These are phyloP conservation scores for Pinus albicaulis DNA, from an alignment of 75 land plant species.

Conservation along the genomic window DNA sequence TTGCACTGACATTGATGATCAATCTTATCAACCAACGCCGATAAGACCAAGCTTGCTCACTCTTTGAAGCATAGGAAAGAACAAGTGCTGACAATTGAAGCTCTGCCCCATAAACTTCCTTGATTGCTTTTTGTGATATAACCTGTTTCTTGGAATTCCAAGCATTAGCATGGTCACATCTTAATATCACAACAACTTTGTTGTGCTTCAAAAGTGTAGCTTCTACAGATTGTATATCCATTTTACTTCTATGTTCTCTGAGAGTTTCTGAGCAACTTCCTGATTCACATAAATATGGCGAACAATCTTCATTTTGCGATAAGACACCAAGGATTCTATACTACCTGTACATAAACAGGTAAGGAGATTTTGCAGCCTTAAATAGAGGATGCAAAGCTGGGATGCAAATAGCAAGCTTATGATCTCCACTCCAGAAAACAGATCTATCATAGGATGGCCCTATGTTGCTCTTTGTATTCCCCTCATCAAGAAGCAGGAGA, in stretches of 20 bases:
- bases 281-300: not conserved
- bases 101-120: constrained; percentile 32
- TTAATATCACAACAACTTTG: constrained; percentile 38
- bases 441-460: constrained; percentile 18
- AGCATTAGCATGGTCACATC: constrained; percentile 38
- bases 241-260: not conserved
- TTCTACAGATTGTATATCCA: constrained; percentile 12
- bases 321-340: constrained; percentile 13
- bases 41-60: constrained; percentile 84
- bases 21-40: constrained; percentile 21
- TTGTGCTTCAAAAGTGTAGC: constrained; percentile 47
- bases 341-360: constrained; percentile 18
- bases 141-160: constrained; percentile 44
- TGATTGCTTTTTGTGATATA: not conserved
- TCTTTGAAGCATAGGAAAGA: constrained; percentile 75
- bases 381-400: constrained; percentile 32
- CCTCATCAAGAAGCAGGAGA: not conserved
- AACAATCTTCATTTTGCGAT: not conserved
- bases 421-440: constrained; percentile 43
- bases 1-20: too few species aligned
- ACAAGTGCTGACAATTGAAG: constrained; percentile 59
- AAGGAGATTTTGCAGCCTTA: constrained; percentile 37
- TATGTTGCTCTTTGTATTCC: not conserved
- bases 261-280: not conserved
- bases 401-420: constrained; percentile 45